Conservation (phyloP, 495 filamentous ascomycete species). For the Daldinia caldariorum region DNA sequence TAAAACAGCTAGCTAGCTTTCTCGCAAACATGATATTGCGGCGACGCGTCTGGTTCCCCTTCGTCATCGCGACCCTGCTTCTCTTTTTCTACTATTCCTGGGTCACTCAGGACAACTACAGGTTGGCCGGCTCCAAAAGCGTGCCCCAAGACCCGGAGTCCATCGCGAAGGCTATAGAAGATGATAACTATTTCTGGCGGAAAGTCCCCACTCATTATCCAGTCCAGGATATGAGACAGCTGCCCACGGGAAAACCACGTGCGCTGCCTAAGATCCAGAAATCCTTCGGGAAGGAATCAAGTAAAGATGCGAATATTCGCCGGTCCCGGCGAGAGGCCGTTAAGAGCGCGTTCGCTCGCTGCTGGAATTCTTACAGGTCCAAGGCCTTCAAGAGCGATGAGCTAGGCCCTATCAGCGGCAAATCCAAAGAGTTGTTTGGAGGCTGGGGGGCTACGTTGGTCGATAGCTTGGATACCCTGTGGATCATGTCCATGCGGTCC, state of each 20-base stretch:
- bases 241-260: constrained; percentile 72
- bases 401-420: constrained; percentile 66
- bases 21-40: constrained; percentile 28
- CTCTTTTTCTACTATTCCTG: constrained; percentile 32
- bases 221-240: constrained; percentile 67
- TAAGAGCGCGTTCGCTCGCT: constrained; percentile 71
- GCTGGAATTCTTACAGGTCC: constrained; percentile 78
- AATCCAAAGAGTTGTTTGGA: constrained; percentile 76
- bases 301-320: constrained; percentile 54
- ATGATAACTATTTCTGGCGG: constrained; percentile 50
- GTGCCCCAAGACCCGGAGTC: not conserved
- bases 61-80: constrained; percentile 19
- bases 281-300: constrained; percentile 46
- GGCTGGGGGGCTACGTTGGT: constrained; percentile 94
- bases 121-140: constrained; percentile 11
- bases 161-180: constrained; percentile 9
- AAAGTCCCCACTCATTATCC: constrained; percentile 66
- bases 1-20: not conserved
- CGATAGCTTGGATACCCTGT: constrained; percentile 90
- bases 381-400: constrained; percentile 82
- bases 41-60: constrained; percentile 29
- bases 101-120: constrained; percentile 13
- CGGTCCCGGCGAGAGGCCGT: constrained; percentile 66
- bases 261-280: constrained; percentile 78
- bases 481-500: constrained; percentile 90